Percentiles rank a stretch among this genome's conserved stretches.
These are phyloP conservation scores for Debaryomyces tyrocola DNA, from an alignment of 805 yeast species.

Conservation along the genomic window DNA sequence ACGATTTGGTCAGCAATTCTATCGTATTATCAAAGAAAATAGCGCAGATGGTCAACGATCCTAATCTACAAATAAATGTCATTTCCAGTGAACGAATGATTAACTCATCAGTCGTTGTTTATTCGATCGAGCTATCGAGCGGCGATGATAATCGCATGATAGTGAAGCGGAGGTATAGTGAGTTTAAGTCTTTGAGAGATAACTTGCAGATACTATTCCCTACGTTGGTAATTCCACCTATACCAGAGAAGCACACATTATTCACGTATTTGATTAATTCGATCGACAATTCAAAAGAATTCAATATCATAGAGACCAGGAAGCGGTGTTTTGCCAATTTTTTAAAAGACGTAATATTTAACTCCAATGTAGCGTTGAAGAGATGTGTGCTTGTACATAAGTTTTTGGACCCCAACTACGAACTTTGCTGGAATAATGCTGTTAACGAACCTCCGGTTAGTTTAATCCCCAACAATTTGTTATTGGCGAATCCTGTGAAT, in stretches of 20 bases:
- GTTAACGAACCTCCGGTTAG: constrained; percentile 47
- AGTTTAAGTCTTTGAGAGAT: constrained; percentile 44
- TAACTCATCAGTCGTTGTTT: constrained; percentile 38
- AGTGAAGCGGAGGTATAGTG: constrained; percentile 44
- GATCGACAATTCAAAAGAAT: constrained; percentile 36
- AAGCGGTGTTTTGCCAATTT: constrained; percentile 46
- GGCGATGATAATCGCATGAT: constrained; percentile 19
- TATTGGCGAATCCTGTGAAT: constrained; percentile 49
- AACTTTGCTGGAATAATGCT: constrained; percentile 51
- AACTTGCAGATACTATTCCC: constrained; percentile 38
- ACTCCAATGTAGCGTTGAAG: constrained; percentile 28
- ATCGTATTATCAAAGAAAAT: constrained; percentile 31
- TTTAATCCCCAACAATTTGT: constrained; percentile 46
- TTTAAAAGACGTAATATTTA: constrained; percentile 37
- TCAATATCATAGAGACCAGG: constrained; percentile 46
- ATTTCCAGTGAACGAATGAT: constrained; percentile 34
- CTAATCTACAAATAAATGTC: constrained; percentile 28
- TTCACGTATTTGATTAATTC: constrained; percentile 42
- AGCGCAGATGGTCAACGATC: constrained; percentile 25
- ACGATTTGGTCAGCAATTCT: constrained; percentile 24
- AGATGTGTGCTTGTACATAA: constrained; percentile 41
- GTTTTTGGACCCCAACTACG: constrained; percentile 52
- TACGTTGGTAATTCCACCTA: constrained; percentile 41
- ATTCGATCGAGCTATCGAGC: constrained; percentile 30
- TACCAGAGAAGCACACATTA: constrained; percentile 49